Conservation (phyloP, 257 asterid species). For the Fraxinus quadrangulata region DNA sequence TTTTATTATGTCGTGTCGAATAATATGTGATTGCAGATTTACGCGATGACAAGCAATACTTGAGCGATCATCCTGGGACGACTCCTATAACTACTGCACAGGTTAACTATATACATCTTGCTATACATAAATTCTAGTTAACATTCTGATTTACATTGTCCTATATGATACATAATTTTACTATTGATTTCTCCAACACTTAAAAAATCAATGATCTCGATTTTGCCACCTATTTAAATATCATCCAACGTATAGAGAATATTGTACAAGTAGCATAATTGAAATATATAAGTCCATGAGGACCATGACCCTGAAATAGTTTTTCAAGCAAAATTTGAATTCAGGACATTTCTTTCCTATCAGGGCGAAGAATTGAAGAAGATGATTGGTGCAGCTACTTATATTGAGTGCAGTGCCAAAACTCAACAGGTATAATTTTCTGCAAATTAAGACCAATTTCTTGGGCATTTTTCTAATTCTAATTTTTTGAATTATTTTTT, state of each 20-base stretch:
- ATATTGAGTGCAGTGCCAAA: conserved; percentile 85
- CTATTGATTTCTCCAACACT: too few species aligned
- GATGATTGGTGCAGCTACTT: conserved; percentile 81
- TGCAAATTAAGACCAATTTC: neutral
- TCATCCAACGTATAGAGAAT: too few species aligned
- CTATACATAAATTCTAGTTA: too few species aligned
- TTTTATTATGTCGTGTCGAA: neutral
- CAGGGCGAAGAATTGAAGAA: conserved; percentile 88
- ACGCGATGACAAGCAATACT: conserved; percentile 76
- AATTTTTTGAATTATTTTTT: conserved; percentile 1
- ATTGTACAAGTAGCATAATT: too few species aligned
- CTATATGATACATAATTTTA: too few species aligned
- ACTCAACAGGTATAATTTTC: conserved; percentile 72
- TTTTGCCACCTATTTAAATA: too few species aligned
- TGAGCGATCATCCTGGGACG: conserved; percentile 74
- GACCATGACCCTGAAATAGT: neutral
- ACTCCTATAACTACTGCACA: conserved; percentile 64
- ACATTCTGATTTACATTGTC: too few species aligned
- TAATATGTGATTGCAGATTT: conserved; percentile 43
- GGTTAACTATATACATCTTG: conserved; percentile 34
- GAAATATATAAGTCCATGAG: neutral
- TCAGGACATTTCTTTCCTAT: neutral
- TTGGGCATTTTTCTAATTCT: neutral
- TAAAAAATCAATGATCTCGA: too few species aligned
- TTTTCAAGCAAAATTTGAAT: neutral